Evolutionary conservation across 805 yeast genomes (phyloP), one percentile per base, ranked within the genome.

Genomic region (Myxozyma vanderwaltii): DNA sequence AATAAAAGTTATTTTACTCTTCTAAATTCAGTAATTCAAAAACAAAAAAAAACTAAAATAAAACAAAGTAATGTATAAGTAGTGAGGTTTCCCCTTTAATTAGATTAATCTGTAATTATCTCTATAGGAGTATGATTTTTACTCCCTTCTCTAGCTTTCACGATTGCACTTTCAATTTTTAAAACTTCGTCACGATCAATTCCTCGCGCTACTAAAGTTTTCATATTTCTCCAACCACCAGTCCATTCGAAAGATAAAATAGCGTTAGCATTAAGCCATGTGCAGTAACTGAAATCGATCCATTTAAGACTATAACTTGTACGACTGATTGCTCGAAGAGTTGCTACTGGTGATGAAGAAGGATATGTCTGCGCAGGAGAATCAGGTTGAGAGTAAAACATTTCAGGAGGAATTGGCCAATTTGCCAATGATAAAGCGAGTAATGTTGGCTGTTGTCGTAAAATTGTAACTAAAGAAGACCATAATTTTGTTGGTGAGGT

Each of bases 341-440:
- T 62, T 6, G 58, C 36, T 12, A 59, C 40, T 6, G 61, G 45
- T 8, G 59, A 38, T 7, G 33, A 27, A 3, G 59, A 36, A 8
- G 65, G 64, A 24, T 56, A 62, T 4, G 57, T 24, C 31, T 55
- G 51, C 4, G 64, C 65, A 2, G 40, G 58, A 15, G 60, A 4
- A 12, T 49, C 63, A 12, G 64, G 56, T 1, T 48, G 3, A 6
- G 58, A 35, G 35, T 60, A 60, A 35, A 62, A 62, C 56, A 62
- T 56, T 23, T 62, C 65, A 7, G 65, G 65, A 4, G 65, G 65
- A 15, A 60, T 60, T 5, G 65, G 65, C 65, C 65, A 62, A n/a
- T 65, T 50, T 13, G 65, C 65, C 2, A 62, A 46, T 1, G 64
- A 54, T 7, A 62, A 47, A 15, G 64, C 64, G 4, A 51, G 35